Conservation (phyloP, 768 basidiomycete species). For the Xerocomellus intermedius region DNA sequence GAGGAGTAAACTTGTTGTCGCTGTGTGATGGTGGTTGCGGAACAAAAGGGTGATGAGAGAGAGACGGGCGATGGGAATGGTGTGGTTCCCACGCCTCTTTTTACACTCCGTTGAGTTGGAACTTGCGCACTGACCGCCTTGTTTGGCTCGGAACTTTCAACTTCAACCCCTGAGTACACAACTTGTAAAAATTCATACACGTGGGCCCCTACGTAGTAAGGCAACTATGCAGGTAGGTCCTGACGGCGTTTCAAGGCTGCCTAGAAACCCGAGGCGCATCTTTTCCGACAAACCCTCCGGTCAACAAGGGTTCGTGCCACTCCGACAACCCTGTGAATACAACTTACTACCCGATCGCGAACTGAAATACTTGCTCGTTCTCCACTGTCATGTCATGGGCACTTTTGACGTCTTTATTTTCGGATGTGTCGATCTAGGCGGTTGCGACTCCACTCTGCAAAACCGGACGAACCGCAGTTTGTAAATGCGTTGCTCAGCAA, state of each 20-base stretch:
- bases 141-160: constrained; percentile 19
- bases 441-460: neutral
- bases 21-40: constrained; percentile 31
- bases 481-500: neutral
- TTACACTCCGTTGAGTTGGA: constrained; percentile 24
- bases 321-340: neutral
- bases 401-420: neutral
- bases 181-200: neutral
- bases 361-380: neutral
- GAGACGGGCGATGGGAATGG: constrained; percentile 18
- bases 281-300: neutral
- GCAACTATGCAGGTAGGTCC: neutral
- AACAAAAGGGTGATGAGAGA: constrained; percentile 18
- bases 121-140: constrained; percentile 33
- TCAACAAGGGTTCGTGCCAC: neutral
- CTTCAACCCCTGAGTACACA: neutral
- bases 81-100: constrained; percentile 32
- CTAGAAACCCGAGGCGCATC: neutral
- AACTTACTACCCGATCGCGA: neutral
- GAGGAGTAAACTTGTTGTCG: constrained; percentile 3
- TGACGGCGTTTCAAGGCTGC: neutral
- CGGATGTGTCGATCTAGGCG: neutral
- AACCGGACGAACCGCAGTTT: neutral
- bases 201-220: neutral
- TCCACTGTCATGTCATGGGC: neutral